A percentile compares a stretch with the other conserved stretches of the same genome.
phyloP scores from a whole-genome alignment of 2,329 filamentous ascomycete species.

The Fusarium anguioides region DNA sequence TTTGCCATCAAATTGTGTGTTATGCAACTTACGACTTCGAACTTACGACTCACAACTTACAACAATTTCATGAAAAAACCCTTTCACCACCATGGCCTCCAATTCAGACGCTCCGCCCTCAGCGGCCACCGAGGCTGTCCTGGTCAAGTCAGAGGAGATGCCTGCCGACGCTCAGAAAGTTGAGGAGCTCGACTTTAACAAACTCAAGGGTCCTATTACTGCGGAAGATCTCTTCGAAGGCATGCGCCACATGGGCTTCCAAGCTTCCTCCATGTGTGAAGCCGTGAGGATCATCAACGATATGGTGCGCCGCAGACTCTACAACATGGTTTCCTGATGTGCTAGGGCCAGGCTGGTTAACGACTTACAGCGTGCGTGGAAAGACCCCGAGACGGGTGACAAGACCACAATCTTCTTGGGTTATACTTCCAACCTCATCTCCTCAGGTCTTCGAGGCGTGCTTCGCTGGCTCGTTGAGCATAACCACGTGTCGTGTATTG shows the following conservation, averaged over 20 bases:
- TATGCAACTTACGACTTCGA: slow-evolving; percentile 5
- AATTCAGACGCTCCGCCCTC: slow-evolving; percentile 61
- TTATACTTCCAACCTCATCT: slow-evolving; percentile 98
- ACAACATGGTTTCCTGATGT: not conserved
- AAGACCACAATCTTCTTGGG: slow-evolving; percentile 95
- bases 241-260: slow-evolving; percentile 87
- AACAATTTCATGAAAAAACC: not conserved
- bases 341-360: slow-evolving; percentile 8
- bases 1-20: slow-evolving; percentile 2
- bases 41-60: slow-evolving; percentile 8
- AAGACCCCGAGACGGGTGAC: slow-evolving; percentile 80
- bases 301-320: slow-evolving; percentile 72
- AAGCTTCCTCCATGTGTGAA: slow-evolving; percentile 78
- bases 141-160: slow-evolving; percentile 85
- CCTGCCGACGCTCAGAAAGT: slow-evolving; percentile 83
- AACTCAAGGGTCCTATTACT: slow-evolving; percentile 80
- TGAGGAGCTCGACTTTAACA: slow-evolving; percentile 91
- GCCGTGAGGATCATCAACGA: slow-evolving; percentile 93
- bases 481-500: slow-evolving; percentile 89
- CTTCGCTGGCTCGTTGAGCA: slow-evolving; percentile 94
- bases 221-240: slow-evolving; percentile 84
- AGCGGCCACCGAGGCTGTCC: slow-evolving; percentile 80
- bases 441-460: slow-evolving; percentile 90
- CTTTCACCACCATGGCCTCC: slow-evolving; percentile 46
- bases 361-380: slow-evolving; percentile 73